Evolutionary conservation across 2,329 filamentous ascomycete species (phyloP), one percentile per base, ranked within the genome.

Genomic region (Xylariaceae sp.): DNA sequence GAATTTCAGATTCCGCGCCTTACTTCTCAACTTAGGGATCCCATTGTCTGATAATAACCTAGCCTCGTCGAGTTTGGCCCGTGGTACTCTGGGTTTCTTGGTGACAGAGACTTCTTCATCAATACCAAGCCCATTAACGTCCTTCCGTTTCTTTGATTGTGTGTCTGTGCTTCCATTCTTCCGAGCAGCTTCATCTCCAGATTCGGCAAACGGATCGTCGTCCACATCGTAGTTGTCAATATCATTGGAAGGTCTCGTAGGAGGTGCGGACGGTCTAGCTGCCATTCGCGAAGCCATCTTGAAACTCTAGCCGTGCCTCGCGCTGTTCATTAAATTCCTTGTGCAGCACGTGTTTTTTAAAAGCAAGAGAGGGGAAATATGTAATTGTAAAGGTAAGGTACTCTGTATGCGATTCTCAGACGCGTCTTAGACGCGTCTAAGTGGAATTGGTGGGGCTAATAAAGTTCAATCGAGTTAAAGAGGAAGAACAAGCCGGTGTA

Each of bases 21-120:
- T 87, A 60, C 82, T 85, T 37, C 90, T 87, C 49, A 99, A 78
- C 67, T 89, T 92, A 1, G 92, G 91, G 58, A 99, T 92, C 1
- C 95, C 95, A 44, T 86, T 83, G 17, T 88, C 83, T 3, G 92
- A 95, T 1, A 98, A 80, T n/a, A 98, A 77, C 63, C 92, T 92
- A 28, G 84, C 78, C 67, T 96, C 92, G 69, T 99, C 93, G 23
- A 99, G 82, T 73, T 97, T 99, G 3, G 94, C 89, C 53, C 87
- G 82, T 1, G 92, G 91, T 0, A 73, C 78, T 60, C 87, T 83
- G 31, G 87, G 83, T 67, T 89, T 89, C 75, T 91, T 96, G 36
- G 84, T 85, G 4, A 97, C 82, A 53, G 91, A 88, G 50, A 99
- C 84, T 67, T 96, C 91, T 69, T 96, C 87, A 63, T 98, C 93